Evolutionary conservation across 805 yeast genomes (phyloP).

Genomic region (Maudiozyma saulgeensis): DNA sequence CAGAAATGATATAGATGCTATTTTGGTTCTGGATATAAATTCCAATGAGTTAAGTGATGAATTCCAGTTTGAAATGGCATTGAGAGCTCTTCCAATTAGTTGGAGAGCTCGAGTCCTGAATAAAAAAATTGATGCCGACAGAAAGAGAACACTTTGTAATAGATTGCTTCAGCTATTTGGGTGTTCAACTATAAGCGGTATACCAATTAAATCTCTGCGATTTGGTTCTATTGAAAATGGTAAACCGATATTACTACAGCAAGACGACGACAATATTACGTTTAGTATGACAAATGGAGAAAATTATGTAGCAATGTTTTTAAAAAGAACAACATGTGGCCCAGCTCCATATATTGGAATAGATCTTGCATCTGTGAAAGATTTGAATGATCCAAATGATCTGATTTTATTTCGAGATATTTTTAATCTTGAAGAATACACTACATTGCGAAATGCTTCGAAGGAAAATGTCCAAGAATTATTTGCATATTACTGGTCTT

Average conservation of each 20-base stretch:
- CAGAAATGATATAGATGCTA: not conserved
- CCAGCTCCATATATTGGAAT: conserved; percentile 34
- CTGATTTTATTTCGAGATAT: conserved; percentile 35
- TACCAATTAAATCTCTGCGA: conserved; percentile 11
- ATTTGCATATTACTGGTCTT: conserved; percentile 63
- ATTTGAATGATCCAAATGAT: conserved; percentile 10
- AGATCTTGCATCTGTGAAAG: conserved; percentile 36
- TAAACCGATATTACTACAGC: conserved; percentile 39
- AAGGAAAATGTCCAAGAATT: conserved; percentile 19
- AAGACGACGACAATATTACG: conserved; percentile 15
- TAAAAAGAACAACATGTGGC: conserved; percentile 19
- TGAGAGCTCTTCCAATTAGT: conserved; percentile 37
- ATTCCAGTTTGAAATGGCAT: conserved; percentile 38
- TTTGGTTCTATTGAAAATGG: conserved; percentile 38
- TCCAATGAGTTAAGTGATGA: conserved; percentile 15
- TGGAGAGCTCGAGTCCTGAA: conserved; percentile 35
- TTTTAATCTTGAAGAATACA: conserved; percentile 32
- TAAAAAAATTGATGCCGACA: conserved; percentile 30
- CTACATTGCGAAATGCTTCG: conserved; percentile 16
- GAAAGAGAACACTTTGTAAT: conserved; percentile 35
- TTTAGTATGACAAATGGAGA: conserved; percentile 58
- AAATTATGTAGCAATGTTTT: conserved; percentile 37
- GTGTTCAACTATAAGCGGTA: conserved; percentile 22
- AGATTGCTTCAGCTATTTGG: conserved; percentile 39
- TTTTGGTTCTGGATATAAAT: conserved; percentile 6